Conservation (phyloP, 1,284 basidiomycete genomes). For the Lentinula novae-zelandiae region DNA sequence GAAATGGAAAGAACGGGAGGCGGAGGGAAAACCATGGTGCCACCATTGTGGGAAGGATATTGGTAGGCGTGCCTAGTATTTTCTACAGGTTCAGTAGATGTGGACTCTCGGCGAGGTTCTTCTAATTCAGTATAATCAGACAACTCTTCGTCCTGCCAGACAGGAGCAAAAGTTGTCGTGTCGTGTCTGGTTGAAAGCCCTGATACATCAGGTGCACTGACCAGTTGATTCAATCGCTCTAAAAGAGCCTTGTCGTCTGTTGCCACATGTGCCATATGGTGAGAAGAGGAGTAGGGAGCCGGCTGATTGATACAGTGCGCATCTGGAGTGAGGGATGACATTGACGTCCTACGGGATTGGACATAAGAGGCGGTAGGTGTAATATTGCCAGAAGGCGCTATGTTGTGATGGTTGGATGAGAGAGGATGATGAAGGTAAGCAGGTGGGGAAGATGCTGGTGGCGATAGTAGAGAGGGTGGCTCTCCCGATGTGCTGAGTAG, state of each 20-base stretch:
- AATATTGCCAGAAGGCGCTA: background rate
- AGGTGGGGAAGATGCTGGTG: slow-evolving; percentile 23
- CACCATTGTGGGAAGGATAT: background rate
- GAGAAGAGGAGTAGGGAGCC: slow-evolving; percentile 20
- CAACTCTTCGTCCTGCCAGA: slow-evolving; percentile 40
- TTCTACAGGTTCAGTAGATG: background rate
- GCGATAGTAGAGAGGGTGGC: slow-evolving; percentile 1
- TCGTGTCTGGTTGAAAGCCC: slow-evolving; percentile 4
- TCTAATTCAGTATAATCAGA: slow-evolving; percentile 24
- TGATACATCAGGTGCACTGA: slow-evolving; percentile 47
- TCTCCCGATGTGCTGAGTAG: background rate
- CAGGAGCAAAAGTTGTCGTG: slow-evolving; percentile 32
- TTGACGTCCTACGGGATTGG: slow-evolving; percentile 6
- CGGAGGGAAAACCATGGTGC: slow-evolving; percentile 11
- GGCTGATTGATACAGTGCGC: slow-evolving; percentile 18
- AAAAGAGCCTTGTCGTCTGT: slow-evolving; percentile 71
- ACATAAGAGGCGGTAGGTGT: slow-evolving; percentile 8
- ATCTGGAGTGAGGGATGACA: slow-evolving; percentile 9
- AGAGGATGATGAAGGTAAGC: slow-evolving; percentile 31
- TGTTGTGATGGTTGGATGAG: background rate
- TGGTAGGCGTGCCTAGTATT: background rate
- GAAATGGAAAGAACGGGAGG: slow-evolving; percentile 29
- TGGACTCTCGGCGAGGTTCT: background rate
- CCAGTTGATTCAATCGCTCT: slow-evolving; percentile 49
- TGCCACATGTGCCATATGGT: slow-evolving; percentile 58